Evolutionary conservation across 352 stramenopile genomes (phyloP).

Genomic region (Pythium oligandrum): DNA sequence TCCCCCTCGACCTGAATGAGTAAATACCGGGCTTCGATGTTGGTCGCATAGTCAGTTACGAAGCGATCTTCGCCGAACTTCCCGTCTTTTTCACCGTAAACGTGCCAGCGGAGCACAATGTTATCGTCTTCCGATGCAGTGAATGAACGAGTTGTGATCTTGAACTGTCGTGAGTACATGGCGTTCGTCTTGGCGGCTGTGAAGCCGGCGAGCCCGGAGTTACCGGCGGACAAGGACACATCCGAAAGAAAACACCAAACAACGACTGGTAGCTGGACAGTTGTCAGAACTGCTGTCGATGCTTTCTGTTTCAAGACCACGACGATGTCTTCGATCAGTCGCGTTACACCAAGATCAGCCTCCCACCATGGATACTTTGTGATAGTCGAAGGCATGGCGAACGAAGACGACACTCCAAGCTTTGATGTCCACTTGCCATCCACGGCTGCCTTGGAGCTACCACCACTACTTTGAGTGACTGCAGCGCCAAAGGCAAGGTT

Average conservation of each 20-base stretch:
- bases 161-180: slow-evolving; percentile 29
- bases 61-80: slow-evolving; percentile 35
- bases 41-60: slow-evolving; percentile 23
- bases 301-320: slow-evolving; percentile 42
- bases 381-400: slow-evolving; percentile 38
- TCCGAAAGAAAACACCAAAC: slow-evolving; percentile 55
- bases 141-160: slow-evolving; percentile 38
- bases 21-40: slow-evolving; percentile 37
- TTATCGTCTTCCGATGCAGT: slow-evolving; percentile 30
- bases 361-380: slow-evolving; percentile 66
- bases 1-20: slow-evolving; percentile 50
- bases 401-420: slow-evolving; percentile 36
- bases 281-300: slow-evolving; percentile 22
- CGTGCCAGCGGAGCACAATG: slow-evolving; percentile 48
- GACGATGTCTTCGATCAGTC: slow-evolving; percentile 46
- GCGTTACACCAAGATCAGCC: slow-evolving; percentile 24
- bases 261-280: slow-evolving; percentile 22
- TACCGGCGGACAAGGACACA: slow-evolving; percentile 22
- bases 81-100: slow-evolving; percentile 37
- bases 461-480: slow-evolving; percentile 43
- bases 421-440: slow-evolving; percentile 30
- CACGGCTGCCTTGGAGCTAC: slow-evolving; percentile 44
- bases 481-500: slow-evolving; percentile 34
- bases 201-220: slow-evolving; percentile 32
- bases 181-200: slow-evolving; percentile 18